Evolutionary conservation across 1,284 basidiomycete species (phyloP), one percentile per base, ranked within the genome.

Genomic region (Apiotrichum gracile): DNA sequence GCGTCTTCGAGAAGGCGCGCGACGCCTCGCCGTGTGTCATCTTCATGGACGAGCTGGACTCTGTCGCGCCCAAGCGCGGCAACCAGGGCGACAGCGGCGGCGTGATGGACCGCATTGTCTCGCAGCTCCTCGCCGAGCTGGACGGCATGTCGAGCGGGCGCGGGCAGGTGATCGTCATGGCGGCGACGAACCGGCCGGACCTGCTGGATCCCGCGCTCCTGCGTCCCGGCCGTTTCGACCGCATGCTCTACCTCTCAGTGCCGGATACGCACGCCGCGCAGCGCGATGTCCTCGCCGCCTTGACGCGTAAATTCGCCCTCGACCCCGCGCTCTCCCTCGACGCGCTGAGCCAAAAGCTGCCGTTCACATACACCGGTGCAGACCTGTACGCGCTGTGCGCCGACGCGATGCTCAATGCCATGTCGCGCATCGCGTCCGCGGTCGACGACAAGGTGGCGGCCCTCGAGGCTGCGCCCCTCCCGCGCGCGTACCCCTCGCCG

Each of bases 31-130:
- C 91, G 6, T 93, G 91, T 68, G 88, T 98, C 40, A 87, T 98
- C 51, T 94, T 99, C 71, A 97, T 99, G 73, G 96, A 98, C 75
- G 96, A 99, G 74, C 81, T 99, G 29, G 96, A 99, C 72, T 92
- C 90, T 1, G 83, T 98, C 25, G 96, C 94, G 27, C 96, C 96
- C 0, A 92, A 94, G 69, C 81, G 96, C 56, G 96, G 97, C 26
- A 90, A 90, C 60, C 90, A 93, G 57, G 91, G 92, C 1, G 91
- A 94, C 70, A 91, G 88, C 19, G 92, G 91, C 16, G 94, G 96
- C 35, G 94, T 99, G 9, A 98, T 98, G 86, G 89, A 97, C 68
- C 81, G 96, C 10, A 97, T 98, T 59, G 96, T 98, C 43, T 93
- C 91, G 57, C 94, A 97, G 74, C 79, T 98, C 21, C 78, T 99